Base-by-base conservation (phyloP, 495 filamentous ascomycete species). In the Hypomontagnella submonticulosa region DNA sequence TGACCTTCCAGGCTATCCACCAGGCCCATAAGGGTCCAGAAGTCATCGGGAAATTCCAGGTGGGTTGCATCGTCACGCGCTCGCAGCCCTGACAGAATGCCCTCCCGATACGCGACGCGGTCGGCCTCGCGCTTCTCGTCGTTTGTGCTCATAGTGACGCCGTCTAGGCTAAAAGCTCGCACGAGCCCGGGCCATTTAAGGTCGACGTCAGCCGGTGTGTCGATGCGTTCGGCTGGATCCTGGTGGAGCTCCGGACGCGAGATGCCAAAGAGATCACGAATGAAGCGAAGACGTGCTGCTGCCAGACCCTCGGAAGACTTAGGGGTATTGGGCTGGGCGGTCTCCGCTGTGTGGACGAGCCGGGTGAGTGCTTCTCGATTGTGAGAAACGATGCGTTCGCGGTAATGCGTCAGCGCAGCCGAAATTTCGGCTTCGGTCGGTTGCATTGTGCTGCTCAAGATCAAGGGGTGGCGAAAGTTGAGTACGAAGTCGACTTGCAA, bases 131-230 rank as follows among this genome's bases (percentile, higher is more conserved):
- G 48, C 12, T 38, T 11, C 1, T 36, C 18, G 6, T 19, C 33
- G 15, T 57, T 12, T 2, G 9, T 10, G 0, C 33, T 32, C 18
- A 54, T 12, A 18, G 4, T 1, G 3, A 12, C 50, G 32, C 50
- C 59, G 19, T 62, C 59, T 12, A 62, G 32, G 16, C 0, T 43
- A 50, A 62, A 55, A n/a, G 23, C 50, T n/a, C 12, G 50, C 42
- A 19, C 59, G 9, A 62, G 20, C 1, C 16, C 32, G 11, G 23
- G 27, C 59, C 59, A 62, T 19, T 62, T 62, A 4, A 19, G 7
- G 5, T 23, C 18, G 11, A 62, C 59, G 19, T 62, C 59, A 50
- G 41, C 38, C 4, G 57, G 57, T 4, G 7, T 12, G 6, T 36
- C 12, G 48, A 61, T 43, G 4, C n/a, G 47, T 11, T 41, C n/a